Conservation (phyloP, 2,329 filamentous ascomycete genomes). For the Zymoseptoria crescenta region DNA sequence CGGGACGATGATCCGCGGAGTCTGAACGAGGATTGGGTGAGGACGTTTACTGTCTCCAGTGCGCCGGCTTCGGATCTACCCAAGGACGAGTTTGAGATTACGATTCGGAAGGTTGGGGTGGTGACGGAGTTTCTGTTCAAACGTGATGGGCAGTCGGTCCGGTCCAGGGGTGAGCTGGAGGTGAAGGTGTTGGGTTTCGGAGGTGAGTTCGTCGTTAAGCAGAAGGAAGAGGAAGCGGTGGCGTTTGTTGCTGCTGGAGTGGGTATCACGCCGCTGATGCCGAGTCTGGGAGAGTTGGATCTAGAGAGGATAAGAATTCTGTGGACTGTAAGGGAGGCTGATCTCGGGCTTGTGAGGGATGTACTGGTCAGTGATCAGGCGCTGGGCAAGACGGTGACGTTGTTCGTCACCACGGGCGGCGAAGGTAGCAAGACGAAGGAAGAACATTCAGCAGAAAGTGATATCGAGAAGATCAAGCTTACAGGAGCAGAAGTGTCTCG, state of each 20-base stretch:
- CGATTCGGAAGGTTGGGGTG: constrained; percentile 59
- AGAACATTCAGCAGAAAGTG: constrained; percentile 16
- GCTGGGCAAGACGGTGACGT: constrained; percentile 44
- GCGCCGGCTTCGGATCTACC: constrained; percentile 17
- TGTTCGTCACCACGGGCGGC: constrained; percentile 55
- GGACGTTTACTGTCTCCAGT: constrained; percentile 75
- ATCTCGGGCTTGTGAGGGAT: constrained; percentile 56
- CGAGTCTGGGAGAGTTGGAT: constrained; percentile 36
- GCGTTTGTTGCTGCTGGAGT: constrained; percentile 71
- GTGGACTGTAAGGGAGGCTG: constrained; percentile 59
- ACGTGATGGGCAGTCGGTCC: constrained; percentile 12
- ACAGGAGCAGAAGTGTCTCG: constrained; percentile 30
- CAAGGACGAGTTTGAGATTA: constrained; percentile 59
- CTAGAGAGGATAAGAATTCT: constrained; percentile 47
- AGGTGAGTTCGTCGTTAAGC: constrained; percentile 47
- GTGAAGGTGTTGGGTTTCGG: constrained; percentile 66
- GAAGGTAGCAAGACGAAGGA: constrained; percentile 5
- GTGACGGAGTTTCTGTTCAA: constrained; percentile 60
- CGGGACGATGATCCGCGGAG: constrained; percentile 68
- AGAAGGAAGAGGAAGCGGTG: constrained; percentile 33
- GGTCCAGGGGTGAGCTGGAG: constrained; percentile 43
- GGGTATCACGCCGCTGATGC: constrained; percentile 73
- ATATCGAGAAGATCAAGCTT: constrained; percentile 36
- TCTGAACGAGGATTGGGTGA: constrained; percentile 75
- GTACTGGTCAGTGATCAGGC: constrained; percentile 46